Evolutionary conservation across 371 early-diverging fungal species (phyloP), one percentile per base, ranked within the genome.

Genomic region (Saksenaea vasiformis): DNA sequence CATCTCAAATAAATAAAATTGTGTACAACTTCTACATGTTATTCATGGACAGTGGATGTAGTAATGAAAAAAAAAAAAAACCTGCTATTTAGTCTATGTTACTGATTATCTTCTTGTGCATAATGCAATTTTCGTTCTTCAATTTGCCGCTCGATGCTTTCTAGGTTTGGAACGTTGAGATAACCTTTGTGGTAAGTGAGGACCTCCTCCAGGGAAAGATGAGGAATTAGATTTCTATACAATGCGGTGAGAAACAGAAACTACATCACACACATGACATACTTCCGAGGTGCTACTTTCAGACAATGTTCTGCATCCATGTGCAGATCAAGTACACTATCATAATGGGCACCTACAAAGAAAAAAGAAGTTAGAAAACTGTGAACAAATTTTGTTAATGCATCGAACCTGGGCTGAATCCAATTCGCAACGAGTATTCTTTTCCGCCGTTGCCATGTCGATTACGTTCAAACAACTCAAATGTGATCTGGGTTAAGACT

Each of bases 401-500:
- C 28, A 31, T 56, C 27, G 17, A 36, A 56, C 37, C 56, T 0
- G 95, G 92, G 53, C 93, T 93, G 70, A 97, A 95, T 9, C 91
- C 95, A 26, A 98, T 85, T 15, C 97, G 83, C 19, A 98, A 83
- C 0, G 95, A 95, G 67, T 93, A 95, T 73, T 96, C 95, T 51
- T 83, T 85, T 9, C 79, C 72, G 8, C 60, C 58, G 0, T 77
- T 85, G 26, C 73, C 71, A 2, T 80, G 79, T 37, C 89, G 85
- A 55, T 86, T 90, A 37, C 98, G 85, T 73, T 97, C 98, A 62
- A 97, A 96, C 15, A 98, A 77, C 74, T 98, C 98, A 71, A 98
- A 95, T 7, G 95, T 96, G 58, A 98, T 97, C 62, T 98, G 98
- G 2, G 98, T 95, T 60, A 98, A 74, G 69, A 86, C 88, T 95